Percentiles rank a stretch among this genome's conserved stretches.
These are phyloP conservation scores for Beta corolliflora DNA, from an alignment of 179 eudicot genomes.

Conservation along the genomic window DNA sequence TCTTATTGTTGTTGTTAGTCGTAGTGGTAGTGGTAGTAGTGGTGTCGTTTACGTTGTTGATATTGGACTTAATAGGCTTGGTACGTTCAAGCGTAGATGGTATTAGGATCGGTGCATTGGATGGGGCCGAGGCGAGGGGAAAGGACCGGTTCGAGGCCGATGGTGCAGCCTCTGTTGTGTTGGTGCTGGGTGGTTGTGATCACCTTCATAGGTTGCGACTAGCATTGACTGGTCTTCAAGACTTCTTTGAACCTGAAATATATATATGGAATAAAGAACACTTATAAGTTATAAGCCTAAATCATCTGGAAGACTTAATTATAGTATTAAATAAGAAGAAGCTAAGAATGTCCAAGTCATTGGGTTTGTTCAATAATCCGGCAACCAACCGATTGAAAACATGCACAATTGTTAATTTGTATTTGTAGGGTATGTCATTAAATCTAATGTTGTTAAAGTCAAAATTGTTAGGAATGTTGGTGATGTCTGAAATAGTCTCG, in stretches of 20 bases:
- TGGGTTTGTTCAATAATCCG: slow-evolving; percentile 5
- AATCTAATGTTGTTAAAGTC: slow-evolving; percentile 1
- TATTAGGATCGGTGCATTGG: slow-evolving; percentile 44
- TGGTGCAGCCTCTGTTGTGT: slow-evolving; percentile 41
- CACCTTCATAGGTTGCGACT: slow-evolving; percentile 96
- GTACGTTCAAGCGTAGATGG: slow-evolving; percentile 65
- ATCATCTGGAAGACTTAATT: not conserved
- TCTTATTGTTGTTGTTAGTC: slow-evolving; percentile 12
- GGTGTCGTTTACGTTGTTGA: slow-evolving; percentile 2
- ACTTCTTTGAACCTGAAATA: slow-evolving; percentile 85
- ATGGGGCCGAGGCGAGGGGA: slow-evolving; percentile 43
- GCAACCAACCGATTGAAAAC: slow-evolving; percentile 27
- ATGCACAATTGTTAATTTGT: no score
- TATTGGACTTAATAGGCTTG: slow-evolving; percentile 38
- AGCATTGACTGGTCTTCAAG: slow-evolving; percentile 78
- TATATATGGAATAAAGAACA: not conserved
- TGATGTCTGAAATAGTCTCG: not conserved
- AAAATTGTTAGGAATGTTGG: slow-evolving; percentile 15
- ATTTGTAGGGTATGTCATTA: not conserved
- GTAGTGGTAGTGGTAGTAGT: not conserved
- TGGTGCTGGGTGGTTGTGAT: slow-evolving; percentile 81
- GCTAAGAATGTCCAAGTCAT: not conserved
- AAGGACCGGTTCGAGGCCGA: slow-evolving; percentile 36
- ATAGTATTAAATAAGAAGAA: not conserved
- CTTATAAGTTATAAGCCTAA: not conserved